A percentile compares a stretch with the other conserved stretches of the same genome.
Evolutionary conservation across 2,329 filamentous ascomycete species (phyloP).

Genomic region (Hymenoscyphus repandus): DNA sequence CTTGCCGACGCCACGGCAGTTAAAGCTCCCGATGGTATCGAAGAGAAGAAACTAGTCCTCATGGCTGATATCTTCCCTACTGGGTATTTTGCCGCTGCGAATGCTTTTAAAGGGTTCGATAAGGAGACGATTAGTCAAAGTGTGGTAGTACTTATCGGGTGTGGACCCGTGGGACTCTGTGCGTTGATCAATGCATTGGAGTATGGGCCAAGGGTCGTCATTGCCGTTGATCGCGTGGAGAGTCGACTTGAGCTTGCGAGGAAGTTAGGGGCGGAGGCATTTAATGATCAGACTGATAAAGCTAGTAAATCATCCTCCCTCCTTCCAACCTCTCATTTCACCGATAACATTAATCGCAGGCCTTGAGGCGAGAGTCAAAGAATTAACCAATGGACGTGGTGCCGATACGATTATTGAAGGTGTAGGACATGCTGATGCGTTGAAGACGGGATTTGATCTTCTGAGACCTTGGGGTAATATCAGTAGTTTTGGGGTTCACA

Average conservation of each 20-base stretch:
- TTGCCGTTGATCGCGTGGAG: constrained; percentile 75
- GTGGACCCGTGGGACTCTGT: constrained; percentile 80
- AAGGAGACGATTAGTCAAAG: constrained; percentile 55
- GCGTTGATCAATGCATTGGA: constrained; percentile 74
- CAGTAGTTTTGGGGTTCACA: constrained; percentile 72
- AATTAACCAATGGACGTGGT: constrained; percentile 72
- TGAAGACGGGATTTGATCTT: constrained; percentile 66
- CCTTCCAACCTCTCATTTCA: background rate
- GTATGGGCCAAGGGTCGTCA: constrained; percentile 67
- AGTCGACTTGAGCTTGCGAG: constrained; percentile 69
- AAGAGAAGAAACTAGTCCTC: constrained; percentile 69
- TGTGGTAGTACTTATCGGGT: constrained; percentile 76
- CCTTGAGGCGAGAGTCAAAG: constrained; percentile 62
- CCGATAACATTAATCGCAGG: constrained; percentile 2
- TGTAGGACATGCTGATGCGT: constrained; percentile 52
- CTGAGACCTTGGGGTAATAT: constrained; percentile 69
- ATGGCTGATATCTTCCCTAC: constrained; percentile 94
- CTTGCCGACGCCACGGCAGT: constrained; percentile 76
- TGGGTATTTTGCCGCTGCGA: constrained; percentile 76
- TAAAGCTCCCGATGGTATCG: constrained; percentile 65
- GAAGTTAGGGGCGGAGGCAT: constrained; percentile 71
- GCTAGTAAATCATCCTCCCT: constrained; percentile 38
- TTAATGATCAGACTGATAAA: constrained; percentile 68
- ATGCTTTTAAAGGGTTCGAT: constrained; percentile 62
- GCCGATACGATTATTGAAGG: constrained; percentile 55